Percentiles rank a stretch among this genome's conserved stretches.
Conservation (phyloP, 1,284 basidiomycete species). For the Hortiboletus rubellus region DNA sequence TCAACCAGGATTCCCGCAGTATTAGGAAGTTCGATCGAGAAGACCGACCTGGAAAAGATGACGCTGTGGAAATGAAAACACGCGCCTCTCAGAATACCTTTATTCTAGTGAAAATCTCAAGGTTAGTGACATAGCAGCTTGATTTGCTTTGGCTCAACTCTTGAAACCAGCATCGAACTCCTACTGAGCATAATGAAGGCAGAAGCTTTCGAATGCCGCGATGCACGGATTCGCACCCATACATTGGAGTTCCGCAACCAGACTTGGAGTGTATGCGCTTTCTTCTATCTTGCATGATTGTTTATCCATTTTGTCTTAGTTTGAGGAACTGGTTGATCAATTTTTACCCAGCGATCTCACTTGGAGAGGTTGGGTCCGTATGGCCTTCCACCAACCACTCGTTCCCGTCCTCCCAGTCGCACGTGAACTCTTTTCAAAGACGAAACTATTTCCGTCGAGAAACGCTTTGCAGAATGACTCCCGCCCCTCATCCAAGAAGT, state of each 20-base stretch:
- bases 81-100: conserved; percentile 83
- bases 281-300: conserved; percentile 1
- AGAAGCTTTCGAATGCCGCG: conserved; percentile 69
- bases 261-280: conserved; percentile 74
- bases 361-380: conserved; percentile 80
- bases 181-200: conserved; percentile 70
- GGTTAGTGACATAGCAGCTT: conserved; percentile 45
- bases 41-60: conserved; percentile 38
- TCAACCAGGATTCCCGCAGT: conserved; percentile 28
- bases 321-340: conserved; percentile 81
- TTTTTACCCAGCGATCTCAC: conserved; percentile 75
- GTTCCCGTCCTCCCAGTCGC: conserved; percentile 74
- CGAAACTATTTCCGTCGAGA: conserved; percentile 61
- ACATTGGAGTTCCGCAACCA: conserved; percentile 84
- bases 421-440: conserved; percentile 72
- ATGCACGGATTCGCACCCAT: conserved; percentile 70
- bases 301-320: conserved; percentile 41
- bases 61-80: conserved; percentile 76
- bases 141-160: conserved; percentile 14
- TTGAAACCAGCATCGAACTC: conserved; percentile 54
- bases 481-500: conserved; percentile 25
- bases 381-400: conserved; percentile 74
- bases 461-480: conserved; percentile 38
- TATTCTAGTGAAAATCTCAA: conserved; percentile 75
- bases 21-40: conserved; percentile 22